These are phyloP conservation scores for Leccinum incarnatum DNA, from an alignment of 768 basidiomycete genomes.

Conservation along the genomic window DNA sequence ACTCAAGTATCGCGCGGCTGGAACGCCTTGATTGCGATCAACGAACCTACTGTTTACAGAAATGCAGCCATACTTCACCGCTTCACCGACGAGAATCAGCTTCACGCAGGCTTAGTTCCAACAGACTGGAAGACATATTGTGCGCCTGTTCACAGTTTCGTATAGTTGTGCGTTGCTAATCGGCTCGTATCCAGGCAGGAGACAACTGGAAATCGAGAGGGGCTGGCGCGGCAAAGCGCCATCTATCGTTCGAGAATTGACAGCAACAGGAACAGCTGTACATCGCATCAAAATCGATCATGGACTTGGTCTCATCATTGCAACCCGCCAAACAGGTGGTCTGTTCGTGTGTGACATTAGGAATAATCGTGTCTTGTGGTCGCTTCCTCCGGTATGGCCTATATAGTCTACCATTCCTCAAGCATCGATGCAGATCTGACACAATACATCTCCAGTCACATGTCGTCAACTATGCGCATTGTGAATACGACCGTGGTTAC, in stretches of 20 bases:
- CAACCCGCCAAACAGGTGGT: slow-evolving; percentile 54
- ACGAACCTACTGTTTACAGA: slow-evolving; percentile 56
- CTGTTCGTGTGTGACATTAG: slow-evolving; percentile 56
- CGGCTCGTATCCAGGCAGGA: slow-evolving; percentile 38
- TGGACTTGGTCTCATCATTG: slow-evolving; percentile 53
- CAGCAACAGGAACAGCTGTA: slow-evolving; percentile 38
- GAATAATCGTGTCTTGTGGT: slow-evolving; percentile 54
- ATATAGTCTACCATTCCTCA: background rate
- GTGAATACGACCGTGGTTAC: slow-evolving; percentile 71
- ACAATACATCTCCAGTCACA: slow-evolving; percentile 7
- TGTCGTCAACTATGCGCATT: slow-evolving; percentile 49
- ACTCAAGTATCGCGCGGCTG: slow-evolving; percentile 43
- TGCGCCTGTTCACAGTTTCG: slow-evolving; percentile 26
- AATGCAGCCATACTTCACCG: slow-evolving; percentile 52
- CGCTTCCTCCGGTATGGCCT: slow-evolving; percentile 48
- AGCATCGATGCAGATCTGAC: slow-evolving; percentile 1
- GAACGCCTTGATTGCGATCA: slow-evolving; percentile 43
- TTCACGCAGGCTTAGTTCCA: slow-evolving; percentile 34
- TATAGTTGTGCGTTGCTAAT: slow-evolving; percentile 11
- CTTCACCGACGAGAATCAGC: slow-evolving; percentile 37
- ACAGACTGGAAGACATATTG: slow-evolving; percentile 60
- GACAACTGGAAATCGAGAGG: slow-evolving; percentile 42
- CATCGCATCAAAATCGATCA: slow-evolving; percentile 82
- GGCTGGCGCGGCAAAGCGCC: slow-evolving; percentile 57
- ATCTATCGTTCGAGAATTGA: slow-evolving; percentile 37